Evolutionary conservation across 768 basidiomycete species (phyloP).

Genomic region (Pulveroboletus sp.): DNA sequence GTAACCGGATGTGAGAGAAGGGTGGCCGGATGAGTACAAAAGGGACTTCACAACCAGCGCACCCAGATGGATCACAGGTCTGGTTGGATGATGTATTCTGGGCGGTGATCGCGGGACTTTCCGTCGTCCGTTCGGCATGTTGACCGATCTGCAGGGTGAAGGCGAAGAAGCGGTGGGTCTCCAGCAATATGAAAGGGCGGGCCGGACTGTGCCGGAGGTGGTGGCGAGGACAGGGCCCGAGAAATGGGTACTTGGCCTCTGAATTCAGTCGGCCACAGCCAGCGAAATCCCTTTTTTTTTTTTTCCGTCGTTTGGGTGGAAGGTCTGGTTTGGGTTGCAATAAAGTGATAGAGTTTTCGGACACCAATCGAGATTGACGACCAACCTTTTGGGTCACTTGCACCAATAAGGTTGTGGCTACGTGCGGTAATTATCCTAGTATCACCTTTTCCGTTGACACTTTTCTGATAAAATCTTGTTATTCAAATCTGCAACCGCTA

Average conservation of each 20-base stretch:
- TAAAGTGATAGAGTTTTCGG: slow-evolving; percentile 50
- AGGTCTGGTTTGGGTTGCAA: slow-evolving; percentile 42
- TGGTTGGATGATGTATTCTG: not conserved
- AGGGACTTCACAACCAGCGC: not conserved
- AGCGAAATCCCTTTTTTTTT: slow-evolving; percentile 1
- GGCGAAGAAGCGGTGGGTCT: slow-evolving; percentile 17
- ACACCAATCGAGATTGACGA: slow-evolving; percentile 40
- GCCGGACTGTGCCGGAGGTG: slow-evolving; percentile 9
- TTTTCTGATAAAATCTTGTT: slow-evolving; percentile 27
- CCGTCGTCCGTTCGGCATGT: slow-evolving; percentile 8
- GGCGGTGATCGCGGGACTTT: slow-evolving; percentile 24
- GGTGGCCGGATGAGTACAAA: slow-evolving; percentile 16
- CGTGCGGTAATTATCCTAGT: slow-evolving; percentile 24
- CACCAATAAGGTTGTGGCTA: slow-evolving; percentile 35
- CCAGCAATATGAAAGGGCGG: slow-evolving; percentile 4
- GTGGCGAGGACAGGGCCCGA: not conserved
- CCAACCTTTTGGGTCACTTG: slow-evolving; percentile 36
- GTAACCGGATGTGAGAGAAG: not conserved
- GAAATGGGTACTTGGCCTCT: not conserved
- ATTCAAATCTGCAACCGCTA: slow-evolving; percentile 11
- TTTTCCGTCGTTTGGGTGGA: slow-evolving; percentile 1
- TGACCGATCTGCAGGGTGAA: slow-evolving; percentile 19
- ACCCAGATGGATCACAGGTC: slow-evolving; percentile 1
- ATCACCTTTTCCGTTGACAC: slow-evolving; percentile 22
- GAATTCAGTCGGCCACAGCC: not conserved